Evolutionary conservation across 2,329 filamentous ascomycete genomes (phyloP), one percentile per base, ranked within the genome.

Genomic region (Aspergillus ibericus): DNA sequence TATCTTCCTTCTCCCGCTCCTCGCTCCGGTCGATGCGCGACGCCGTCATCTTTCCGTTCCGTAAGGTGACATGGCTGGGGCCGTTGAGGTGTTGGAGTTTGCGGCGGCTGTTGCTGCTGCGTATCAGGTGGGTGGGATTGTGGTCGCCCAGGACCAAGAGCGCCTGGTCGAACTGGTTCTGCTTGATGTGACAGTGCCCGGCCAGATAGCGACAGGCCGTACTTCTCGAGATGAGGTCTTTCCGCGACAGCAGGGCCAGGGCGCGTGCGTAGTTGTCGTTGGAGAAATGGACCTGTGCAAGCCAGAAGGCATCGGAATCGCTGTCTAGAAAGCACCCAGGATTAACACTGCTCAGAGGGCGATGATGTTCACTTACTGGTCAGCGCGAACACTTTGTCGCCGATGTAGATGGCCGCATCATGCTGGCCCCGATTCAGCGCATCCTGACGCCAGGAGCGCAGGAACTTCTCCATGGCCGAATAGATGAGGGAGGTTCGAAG

Each of bases 201-300:
- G 93, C 91, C 34, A 99, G 87, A 73, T 99, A 99, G 70, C 90
- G 88, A 73, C 93, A 97, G 53, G 92, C 91, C 1, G 92, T 85
- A 68, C 90, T 97, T 67, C 90, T 87, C 46, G 85, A 78, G 67
- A 62, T 85, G 62, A 98, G 85, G 73, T 96, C 90, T 73, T 93
- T 89, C 69, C 91, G 89, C 29, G 88, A 86, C 61, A 99, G 86
- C 64, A 97, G 90, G 22, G 91, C 85, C 68, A 96, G 88, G 2
- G 95, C 93, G 68, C 95, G 90, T 8, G 90, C 95, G 76, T 96
- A 97, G 80, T 98, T 96, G 68, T 92, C 93, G 50, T 92, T 95
- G 53, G 89, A 90, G 78, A 98, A 99, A 77, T 99, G 93, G 36
- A 96, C 92, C 77, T 98, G 93, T n/a, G 95, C 95, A 44, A 99